Percentiles rank a stretch among this genome's conserved stretches.
These are phyloP conservation scores for Apophysomyces variabilis DNA, from an alignment of 371 early-diverging fungal species.

Conservation along the genomic window DNA sequence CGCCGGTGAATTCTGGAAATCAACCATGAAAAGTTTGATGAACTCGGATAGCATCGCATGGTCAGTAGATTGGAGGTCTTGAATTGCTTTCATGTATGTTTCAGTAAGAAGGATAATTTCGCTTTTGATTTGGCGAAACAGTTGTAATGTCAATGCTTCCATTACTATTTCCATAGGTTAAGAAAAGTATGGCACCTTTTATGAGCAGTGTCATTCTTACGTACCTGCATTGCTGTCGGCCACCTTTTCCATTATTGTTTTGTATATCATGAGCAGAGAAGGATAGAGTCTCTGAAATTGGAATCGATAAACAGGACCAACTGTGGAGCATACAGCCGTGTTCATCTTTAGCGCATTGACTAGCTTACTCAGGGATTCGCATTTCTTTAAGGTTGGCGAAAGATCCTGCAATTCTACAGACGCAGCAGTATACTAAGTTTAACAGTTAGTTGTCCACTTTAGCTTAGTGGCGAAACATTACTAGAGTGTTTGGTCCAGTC, in stretches of 20 bases:
- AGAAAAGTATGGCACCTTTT: too few species aligned
- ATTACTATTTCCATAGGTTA: background rate
- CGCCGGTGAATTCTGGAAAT: constrained; percentile 77
- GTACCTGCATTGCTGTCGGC: background rate
- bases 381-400: background rate
- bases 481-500: constrained; percentile 76
- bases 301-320: background rate
- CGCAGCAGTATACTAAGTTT: background rate
- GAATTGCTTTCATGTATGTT: constrained; percentile 74
- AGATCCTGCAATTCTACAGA: constrained; percentile 6
- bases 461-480: constrained; percentile 25
- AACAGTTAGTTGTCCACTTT: background rate
- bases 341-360: constrained; percentile 6
- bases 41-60: constrained; percentile 78
- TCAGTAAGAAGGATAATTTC: constrained; percentile 85
- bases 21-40: constrained; percentile 78
- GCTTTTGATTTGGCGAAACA: constrained; percentile 84
- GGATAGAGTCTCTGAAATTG: background rate
- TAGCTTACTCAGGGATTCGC: background rate
- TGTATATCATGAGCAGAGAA: background rate
- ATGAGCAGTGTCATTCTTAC: background rate
- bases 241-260: background rate
- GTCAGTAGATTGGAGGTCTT: constrained; percentile 66
- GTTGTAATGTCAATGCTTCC: constrained; percentile 6
- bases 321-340: constrained; percentile 4